Conservation (phyloP, 2,329 filamentous ascomycete species). For the Ciborinia camelliae region DNA sequence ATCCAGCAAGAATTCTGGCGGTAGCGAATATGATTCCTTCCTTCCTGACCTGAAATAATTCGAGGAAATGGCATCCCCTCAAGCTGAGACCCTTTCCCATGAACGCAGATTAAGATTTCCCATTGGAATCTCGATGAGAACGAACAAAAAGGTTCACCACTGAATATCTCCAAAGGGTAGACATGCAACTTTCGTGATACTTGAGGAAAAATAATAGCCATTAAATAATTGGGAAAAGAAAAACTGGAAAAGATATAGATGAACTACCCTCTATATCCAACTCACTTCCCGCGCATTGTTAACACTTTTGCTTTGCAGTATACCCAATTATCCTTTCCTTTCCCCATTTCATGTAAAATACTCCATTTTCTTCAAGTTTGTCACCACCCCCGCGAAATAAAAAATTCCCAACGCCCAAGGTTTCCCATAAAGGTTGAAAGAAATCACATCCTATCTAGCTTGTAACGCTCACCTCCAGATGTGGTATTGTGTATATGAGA, state of each 20-base stretch:
- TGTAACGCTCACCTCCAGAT: no score
- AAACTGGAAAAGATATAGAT: not conserved
- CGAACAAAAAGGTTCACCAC: no score
- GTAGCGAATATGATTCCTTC: not conserved
- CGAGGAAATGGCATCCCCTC: not conserved
- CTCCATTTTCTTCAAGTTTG: not conserved
- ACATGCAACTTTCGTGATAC: no score
- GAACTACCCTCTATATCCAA: not conserved
- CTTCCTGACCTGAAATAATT: not conserved
- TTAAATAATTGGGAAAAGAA: not conserved
- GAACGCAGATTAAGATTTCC: not conserved
- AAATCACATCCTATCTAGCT: no score
- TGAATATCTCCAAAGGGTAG: no score
- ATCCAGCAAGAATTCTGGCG: not conserved
- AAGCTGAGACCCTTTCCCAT: not conserved
- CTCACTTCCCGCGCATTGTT: not conserved
- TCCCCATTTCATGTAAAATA: not conserved
- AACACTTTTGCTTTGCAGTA: not conserved
- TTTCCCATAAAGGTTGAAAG: no score
- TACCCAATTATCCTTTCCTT: not conserved
- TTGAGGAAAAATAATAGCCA: accelerated
- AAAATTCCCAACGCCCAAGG: no score
- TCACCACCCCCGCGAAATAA: no score
- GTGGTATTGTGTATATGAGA: no score
- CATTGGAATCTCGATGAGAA: no score